Evolutionary conservation across 768 basidiomycete species (phyloP), one percentile per base, ranked within the genome.

Genomic region (Piloderma croceum): DNA sequence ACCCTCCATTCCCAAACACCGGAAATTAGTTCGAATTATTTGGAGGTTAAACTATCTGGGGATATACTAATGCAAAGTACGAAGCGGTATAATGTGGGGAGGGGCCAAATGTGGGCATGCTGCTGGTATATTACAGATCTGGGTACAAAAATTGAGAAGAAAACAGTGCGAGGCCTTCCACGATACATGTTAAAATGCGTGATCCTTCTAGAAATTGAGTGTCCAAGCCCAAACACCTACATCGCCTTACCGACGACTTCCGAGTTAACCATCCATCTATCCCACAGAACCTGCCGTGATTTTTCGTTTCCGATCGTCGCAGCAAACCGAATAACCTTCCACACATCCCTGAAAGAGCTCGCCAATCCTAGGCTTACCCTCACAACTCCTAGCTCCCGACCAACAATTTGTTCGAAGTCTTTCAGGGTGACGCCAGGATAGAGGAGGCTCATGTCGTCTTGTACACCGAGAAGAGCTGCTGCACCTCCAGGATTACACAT

Each of bases 401-500:
- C 83, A 31, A 83, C 74, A 13, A 58, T 58, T 22, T 54, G 59
- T 58, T 86, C 79, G 47, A 87, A 78, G 24, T 79, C 79, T 19
- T 66, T 62, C 36, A 83, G 65, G 5, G 77, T 80, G 29, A 77
- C 70, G 4, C 81, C 82, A 1, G 69, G 63, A 45, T 70, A 76
- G 0, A 88, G 69, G 11, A 57, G 62, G 5, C 67, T 63, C 85
- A 88, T 89, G 42, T 79, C 70, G 15, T 72, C 67, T 43, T 78
- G 63, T 22, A 88, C 72, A 0, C 79, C 80, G 4, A 89, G 69
- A 12, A 90, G 62, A 4, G 82, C 74, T 1, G 84, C 78, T 0
- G 86, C 83, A 13, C 79, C 88, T 7, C 89, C 89, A 12, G 88
- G 85, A 48, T 90, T 91, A 55, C 89, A 91, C 77, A 90, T 81